Conservation (phyloP, 768 basidiomycete species). For the Baorangia bicolor region DNA sequence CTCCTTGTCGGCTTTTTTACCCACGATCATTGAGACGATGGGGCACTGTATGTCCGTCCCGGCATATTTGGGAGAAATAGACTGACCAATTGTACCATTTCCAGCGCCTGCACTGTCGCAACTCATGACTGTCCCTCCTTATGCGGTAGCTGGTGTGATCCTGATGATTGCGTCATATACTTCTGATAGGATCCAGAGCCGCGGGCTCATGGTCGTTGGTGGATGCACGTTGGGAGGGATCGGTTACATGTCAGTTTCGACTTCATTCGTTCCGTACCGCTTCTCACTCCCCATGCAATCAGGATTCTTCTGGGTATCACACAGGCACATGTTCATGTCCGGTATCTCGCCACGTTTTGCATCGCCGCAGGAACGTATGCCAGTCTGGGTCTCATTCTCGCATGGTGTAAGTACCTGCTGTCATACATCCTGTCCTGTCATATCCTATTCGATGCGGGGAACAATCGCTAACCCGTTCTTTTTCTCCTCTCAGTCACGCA, state of each 20-base stretch:
- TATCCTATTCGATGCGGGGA: too few species aligned
- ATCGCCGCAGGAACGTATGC: slow-evolving; percentile 47
- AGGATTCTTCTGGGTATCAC: slow-evolving; percentile 36
- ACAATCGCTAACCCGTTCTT: neutral
- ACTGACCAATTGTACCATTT: slow-evolving; percentile 1
- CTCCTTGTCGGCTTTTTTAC: slow-evolving; percentile 52
- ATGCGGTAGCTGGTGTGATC: slow-evolving; percentile 42
- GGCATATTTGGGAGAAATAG: neutral
- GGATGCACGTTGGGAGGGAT: slow-evolving; percentile 35
- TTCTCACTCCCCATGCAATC: neutral
- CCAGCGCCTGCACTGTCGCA: slow-evolving; percentile 46
- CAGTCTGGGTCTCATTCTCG: slow-evolving; percentile 43
- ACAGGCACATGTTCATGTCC: slow-evolving; percentile 32
- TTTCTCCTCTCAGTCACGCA: slow-evolving; percentile 34
- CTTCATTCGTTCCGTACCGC: neutral
- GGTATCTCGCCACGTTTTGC: slow-evolving; percentile 47
- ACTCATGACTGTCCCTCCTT: slow-evolving; percentile 54
- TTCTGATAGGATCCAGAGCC: slow-evolving; percentile 45
- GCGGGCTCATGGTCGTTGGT: slow-evolving; percentile 37
- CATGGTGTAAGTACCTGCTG: slow-evolving; percentile 42
- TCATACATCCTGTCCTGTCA: neutral
- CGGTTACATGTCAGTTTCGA: slow-evolving; percentile 40
- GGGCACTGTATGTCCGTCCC: slow-evolving; percentile 39
- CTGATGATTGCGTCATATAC: slow-evolving; percentile 37
- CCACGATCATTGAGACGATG: slow-evolving; percentile 54